phyloP scores from a whole-genome alignment of 2,329 filamentous ascomycete genomes.

The Stromatinia cepivora region DNA sequence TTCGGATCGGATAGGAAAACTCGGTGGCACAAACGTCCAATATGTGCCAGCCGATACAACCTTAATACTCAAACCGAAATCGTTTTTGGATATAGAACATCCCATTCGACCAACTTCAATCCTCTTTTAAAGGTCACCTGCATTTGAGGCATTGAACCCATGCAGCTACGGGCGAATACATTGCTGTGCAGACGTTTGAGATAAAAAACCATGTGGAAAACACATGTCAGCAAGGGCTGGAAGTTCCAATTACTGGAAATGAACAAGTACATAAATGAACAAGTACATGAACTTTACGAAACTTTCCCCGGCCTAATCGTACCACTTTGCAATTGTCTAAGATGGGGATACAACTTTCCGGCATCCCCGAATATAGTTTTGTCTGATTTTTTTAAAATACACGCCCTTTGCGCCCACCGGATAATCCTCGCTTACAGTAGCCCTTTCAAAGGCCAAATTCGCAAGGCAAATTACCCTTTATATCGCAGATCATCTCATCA shows the following conservation, averaged over 20 bases:
- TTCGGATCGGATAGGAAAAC: slow-evolving; percentile 15
- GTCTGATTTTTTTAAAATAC: slow-evolving; percentile 16
- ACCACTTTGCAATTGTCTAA: slow-evolving; percentile 9
- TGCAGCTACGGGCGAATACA: slow-evolving; percentile 3
- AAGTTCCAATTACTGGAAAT: slow-evolving; percentile 9
- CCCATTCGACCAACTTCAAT: slow-evolving; percentile 2
- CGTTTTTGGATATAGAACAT: background rate
- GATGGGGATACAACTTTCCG: slow-evolving; percentile 6
- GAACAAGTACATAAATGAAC: background rate
- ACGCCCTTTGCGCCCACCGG: slow-evolving; percentile 18
- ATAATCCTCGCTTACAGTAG: background rate
- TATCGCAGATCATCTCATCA: slow-evolving; percentile 15
- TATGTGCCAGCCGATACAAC: slow-evolving; percentile 16
- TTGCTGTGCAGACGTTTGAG: slow-evolving; percentile 13
- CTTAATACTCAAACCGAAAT: background rate
- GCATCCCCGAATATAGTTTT: slow-evolving; percentile 18
- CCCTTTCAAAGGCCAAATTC: background rate
- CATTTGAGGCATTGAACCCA: slow-evolving; percentile 9
- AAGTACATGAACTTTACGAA: slow-evolving; percentile 1
- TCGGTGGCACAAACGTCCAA: slow-evolving; percentile 5
- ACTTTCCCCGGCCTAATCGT: background rate
- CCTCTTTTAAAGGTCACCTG: slow-evolving; percentile 5
- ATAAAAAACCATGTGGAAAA: slow-evolving; percentile 13
- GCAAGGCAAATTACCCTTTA: slow-evolving; percentile 1
- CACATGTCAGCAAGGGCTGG: slow-evolving; percentile 14